These are phyloP conservation scores for Eutrema salsugineum DNA, from an alignment of 441 rosid species.

Conservation along the genomic window DNA sequence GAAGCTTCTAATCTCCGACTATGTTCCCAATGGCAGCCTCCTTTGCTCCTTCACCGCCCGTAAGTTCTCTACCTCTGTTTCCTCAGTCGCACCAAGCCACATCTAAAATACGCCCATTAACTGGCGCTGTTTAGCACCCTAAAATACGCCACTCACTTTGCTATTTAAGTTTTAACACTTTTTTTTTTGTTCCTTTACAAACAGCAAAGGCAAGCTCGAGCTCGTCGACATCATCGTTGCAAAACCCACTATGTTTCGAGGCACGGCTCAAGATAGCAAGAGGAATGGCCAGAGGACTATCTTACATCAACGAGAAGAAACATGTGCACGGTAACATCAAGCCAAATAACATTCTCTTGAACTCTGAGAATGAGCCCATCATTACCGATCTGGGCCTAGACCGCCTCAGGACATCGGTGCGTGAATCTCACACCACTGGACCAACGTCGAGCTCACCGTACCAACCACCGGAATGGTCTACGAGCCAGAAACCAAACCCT, in stretches of 20 bases:
- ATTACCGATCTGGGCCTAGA: constrained; percentile 66
- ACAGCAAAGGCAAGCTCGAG: constrained; percentile 11
- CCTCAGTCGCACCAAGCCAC: not conserved
- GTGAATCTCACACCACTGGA: constrained; percentile 28
- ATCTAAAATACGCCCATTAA: not conserved
- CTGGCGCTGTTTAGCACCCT: not conserved
- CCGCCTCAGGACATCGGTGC: constrained; percentile 32
- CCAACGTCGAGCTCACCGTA: constrained; percentile 38
- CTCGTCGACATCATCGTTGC: constrained; percentile 35
- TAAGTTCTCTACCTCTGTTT: constrained; percentile 35
- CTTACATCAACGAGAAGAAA: constrained; percentile 75
- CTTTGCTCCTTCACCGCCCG: constrained; percentile 42
- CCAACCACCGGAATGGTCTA: constrained; percentile 65
- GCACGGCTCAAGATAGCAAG: constrained; percentile 62
- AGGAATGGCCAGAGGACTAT: constrained; percentile 68
- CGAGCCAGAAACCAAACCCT: constrained; percentile 49
- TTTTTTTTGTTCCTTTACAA: not conserved
- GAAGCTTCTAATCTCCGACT: constrained; percentile 77
- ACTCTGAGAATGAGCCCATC: constrained; percentile 58
- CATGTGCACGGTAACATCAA: constrained; percentile 70
- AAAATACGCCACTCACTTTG: not conserved
- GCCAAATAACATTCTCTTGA: constrained; percentile 68
- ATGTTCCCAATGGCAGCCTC: constrained; percentile 70
- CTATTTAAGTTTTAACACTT: not conserved
- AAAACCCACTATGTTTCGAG: constrained; percentile 45